Evolutionary conservation across 2,329 filamentous ascomycete species (phyloP), one percentile per base, ranked within the genome.

Genomic region (Pyricularia sp.): DNA sequence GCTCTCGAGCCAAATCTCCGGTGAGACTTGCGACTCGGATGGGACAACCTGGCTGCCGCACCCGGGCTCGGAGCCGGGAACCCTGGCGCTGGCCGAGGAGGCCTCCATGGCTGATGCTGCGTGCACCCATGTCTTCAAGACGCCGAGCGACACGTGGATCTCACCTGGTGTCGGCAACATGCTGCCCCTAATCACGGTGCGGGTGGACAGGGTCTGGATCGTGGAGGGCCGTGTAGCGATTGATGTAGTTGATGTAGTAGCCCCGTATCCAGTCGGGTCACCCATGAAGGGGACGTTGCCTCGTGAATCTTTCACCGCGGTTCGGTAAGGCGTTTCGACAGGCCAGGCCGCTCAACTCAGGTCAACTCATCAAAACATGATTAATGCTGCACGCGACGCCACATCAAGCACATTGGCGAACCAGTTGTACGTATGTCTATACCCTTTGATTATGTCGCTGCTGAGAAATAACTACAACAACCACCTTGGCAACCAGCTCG

Each of bases 191-290:
- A 28, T 64, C 5, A 33, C 31, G 49, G 62, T 55, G 53, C 49
- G 62, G 49, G 31, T 64, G 26, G 62, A 64, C 53, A 59, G 62
- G 49, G n/a, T 64, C 9, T 35, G 49, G 19, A 8, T 64, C 3
- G 53, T 12, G 4, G 62, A 22, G 26, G 62, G 44, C 30, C 28
- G 44, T 55, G 24, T 35, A 35, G 53, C 53, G n/a, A 40, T 62
- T 10, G 62, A 64, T 24, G 62, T 64, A 16, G 62, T 64, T 24
- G 62, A 64, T 16, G 30, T 64, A 13, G 62, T 64, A 9, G 62
- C 53, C 26, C 49, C 62, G 12, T 62, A 62, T 44, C 35, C 33
- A 35, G 12, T 31, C 16, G 31, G 31, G 24, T 62, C 61, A 35
- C 35, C 61, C 31, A 19, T 30, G 3, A n/a, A 22, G 35, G 22